Evolutionary conservation across 2,329 filamentous ascomycete species (phyloP).

Genomic region (Chaetomium strumarium): DNA sequence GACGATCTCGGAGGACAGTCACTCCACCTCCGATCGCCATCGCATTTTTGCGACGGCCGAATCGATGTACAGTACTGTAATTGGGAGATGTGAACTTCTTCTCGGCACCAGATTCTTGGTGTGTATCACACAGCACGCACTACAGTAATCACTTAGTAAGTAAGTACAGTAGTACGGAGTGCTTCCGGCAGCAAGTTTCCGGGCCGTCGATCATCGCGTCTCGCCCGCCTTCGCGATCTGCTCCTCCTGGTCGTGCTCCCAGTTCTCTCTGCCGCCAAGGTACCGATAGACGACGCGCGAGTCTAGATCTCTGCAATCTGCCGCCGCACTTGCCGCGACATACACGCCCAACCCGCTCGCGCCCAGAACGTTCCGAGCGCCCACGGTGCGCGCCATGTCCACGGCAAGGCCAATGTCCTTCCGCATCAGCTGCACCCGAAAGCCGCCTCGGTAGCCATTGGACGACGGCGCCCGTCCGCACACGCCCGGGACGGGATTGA

Average conservation of each 20-base stretch:
- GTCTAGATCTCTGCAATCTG: constrained; percentile 47
- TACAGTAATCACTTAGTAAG: too few species aligned
- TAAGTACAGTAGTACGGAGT: too few species aligned
- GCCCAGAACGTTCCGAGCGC: constrained; percentile 44
- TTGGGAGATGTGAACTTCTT: too few species aligned
- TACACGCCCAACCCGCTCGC: constrained; percentile 46
- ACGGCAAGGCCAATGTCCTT: constrained; percentile 53
- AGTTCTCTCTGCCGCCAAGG: constrained; percentile 47
- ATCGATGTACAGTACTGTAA: too few species aligned
- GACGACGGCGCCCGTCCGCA: constrained; percentile 28
- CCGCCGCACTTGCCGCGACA: constrained; percentile 44
- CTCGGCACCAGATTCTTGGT: too few species aligned
- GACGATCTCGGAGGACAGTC: too few species aligned
- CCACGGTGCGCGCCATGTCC: constrained; percentile 48
- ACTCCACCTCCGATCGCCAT: too few species aligned
- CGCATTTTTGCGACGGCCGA: too few species aligned
- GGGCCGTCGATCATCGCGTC: not conserved
- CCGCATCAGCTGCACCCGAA: constrained; percentile 54
- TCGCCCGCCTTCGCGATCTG: not conserved
- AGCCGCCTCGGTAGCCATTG: constrained; percentile 41
- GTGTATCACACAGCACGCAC: too few species aligned
- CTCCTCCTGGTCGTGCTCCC: constrained; percentile 31
- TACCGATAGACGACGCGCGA: constrained; percentile 53
- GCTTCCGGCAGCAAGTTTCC: too few species aligned
- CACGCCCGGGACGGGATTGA: constrained; percentile 32